Evolutionary conservation across 2,329 filamentous ascomycete genomes (phyloP).

Genomic region (Pseudogymnoascus sp.): DNA sequence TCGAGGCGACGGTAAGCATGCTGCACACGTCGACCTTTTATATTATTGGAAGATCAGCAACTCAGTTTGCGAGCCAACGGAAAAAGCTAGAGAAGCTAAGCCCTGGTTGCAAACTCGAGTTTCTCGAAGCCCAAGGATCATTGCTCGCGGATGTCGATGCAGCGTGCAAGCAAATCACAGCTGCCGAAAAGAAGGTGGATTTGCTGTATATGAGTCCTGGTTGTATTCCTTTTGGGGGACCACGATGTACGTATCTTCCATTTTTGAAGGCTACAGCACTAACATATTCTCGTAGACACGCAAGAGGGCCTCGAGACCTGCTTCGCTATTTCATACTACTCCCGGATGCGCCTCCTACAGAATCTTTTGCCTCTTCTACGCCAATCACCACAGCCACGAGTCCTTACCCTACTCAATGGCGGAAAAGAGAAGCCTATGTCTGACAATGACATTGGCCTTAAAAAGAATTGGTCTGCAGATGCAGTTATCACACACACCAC

Average conservation of each 20-base stretch:
- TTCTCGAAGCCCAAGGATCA: constrained; percentile 43
- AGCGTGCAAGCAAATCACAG: constrained; percentile 39
- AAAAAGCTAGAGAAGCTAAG: constrained; percentile 38
- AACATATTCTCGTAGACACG: constrained; percentile 39
- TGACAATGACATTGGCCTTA: constrained; percentile 37
- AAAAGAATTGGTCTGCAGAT: constrained; percentile 30
- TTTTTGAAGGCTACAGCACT: constrained; percentile 13
- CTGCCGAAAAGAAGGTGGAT: constrained; percentile 39
- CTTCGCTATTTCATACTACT: constrained; percentile 48
- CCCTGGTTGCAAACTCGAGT: constrained; percentile 37
- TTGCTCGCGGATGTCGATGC: constrained; percentile 45
- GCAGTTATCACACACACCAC: constrained; percentile 39
- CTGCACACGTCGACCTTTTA: constrained; percentile 11
- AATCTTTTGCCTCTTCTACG: constrained; percentile 52
- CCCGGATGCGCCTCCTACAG: constrained; percentile 47
- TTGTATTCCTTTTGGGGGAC: constrained; percentile 26
- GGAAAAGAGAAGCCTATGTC: constrained; percentile 45
- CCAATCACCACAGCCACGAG: constrained; percentile 37
- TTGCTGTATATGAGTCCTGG: constrained; percentile 41
- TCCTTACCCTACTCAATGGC: constrained; percentile 47
- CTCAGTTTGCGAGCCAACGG: constrained; percentile 18
- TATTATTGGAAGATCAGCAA: background rate
- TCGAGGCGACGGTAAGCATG: constrained; percentile 14
- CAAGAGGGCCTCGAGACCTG: constrained; percentile 48
- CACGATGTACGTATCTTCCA: constrained; percentile 19